These are phyloP conservation scores for Sclerotinia trifoliorum DNA, from an alignment of 2,329 filamentous ascomycete genomes.

Conservation along the genomic window DNA sequence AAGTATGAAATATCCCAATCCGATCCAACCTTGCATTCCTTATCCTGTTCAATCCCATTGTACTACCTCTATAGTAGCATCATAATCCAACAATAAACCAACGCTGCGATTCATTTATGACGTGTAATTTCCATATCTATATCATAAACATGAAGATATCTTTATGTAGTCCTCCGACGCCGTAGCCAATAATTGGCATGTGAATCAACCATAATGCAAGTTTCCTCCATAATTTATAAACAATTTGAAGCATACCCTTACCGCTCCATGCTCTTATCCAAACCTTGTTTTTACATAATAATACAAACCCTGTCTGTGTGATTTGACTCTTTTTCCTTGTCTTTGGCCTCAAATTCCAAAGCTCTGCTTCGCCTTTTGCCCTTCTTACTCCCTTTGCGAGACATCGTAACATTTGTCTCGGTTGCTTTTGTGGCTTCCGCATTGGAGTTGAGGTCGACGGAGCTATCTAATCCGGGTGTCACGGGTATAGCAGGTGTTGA, in stretches of 20 bases:
- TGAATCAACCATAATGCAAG: background rate
- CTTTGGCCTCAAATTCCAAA: conserved; percentile 30
- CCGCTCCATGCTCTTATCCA: background rate
- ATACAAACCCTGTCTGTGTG: conserved; percentile 50
- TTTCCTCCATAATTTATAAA: conserved; percentile 1
- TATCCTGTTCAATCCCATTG: background rate
- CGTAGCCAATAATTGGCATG: background rate
- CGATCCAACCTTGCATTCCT: background rate
- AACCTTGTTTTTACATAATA: conserved; percentile 44
- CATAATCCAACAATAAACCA: background rate
- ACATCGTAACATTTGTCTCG: background rate
- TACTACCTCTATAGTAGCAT: background rate
- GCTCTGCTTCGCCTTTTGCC: conserved; percentile 32
- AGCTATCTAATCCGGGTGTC: conserved; percentile 15
- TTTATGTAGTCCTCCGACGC: background rate
- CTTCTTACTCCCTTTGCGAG: conserved; percentile 21
- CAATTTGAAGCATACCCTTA: background rate
- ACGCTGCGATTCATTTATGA: no score
- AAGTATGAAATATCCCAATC: background rate
- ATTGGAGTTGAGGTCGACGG: conserved; percentile 22
- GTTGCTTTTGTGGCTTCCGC: conserved; percentile 12
- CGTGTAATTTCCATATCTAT: background rate
- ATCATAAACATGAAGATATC: background rate
- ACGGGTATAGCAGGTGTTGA: conserved; percentile 6
- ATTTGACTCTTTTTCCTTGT: conserved; percentile 29